Base-by-base conservation (phyloP, 257 asterid species). In the Jasminum sambac region DNA sequence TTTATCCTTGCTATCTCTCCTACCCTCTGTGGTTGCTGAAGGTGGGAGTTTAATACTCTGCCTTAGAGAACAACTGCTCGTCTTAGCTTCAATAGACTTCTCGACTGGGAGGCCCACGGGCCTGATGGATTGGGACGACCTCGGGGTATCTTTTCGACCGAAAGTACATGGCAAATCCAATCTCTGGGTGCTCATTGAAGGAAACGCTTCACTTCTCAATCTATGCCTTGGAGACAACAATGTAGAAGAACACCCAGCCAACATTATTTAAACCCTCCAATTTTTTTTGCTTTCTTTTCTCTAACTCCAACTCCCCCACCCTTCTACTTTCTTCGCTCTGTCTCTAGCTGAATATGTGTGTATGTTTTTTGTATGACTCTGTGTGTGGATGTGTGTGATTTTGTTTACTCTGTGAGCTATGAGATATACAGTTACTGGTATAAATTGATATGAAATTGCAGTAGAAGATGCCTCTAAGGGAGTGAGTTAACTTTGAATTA, bases 191-290 rank as follows among this genome's bases (percentile, higher is more conserved):
- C 90, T 95, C 99, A 95, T 94, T 80, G 92, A 75, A 52, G 95
- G 97, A 61, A 92, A 67, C 72, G 88, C 79, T 82, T 90, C 98
- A 73, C 95, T 84, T 81, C 95, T 87, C 78, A 93, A 89, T 86
- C 96, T 87, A 78, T 93, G 96, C 87, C 92, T 84, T 23, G 97
- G 96, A 11, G 98, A 94, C 80, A 90, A 66, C 85, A 94, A 83
- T 86, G 97, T 79, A 48, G 98, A 91, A 70, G 97, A 84, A 83
- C 90, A 92, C 75, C 97, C 98, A 64, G 96, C 99, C 99, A 91
- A 95, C 99, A 95, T 90, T 83, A 87, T 91, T 95, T 80, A 83
- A 57, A 65, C 72, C 74, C 88, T 73, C 55, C 90, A 87, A 78
- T 72, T 17, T 74, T 74, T 76, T 64, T 69, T 58, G 43, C 68